Conservation (phyloP, 2,329 filamentous ascomycete genomes). For the Aureobasidium melanogenum region DNA sequence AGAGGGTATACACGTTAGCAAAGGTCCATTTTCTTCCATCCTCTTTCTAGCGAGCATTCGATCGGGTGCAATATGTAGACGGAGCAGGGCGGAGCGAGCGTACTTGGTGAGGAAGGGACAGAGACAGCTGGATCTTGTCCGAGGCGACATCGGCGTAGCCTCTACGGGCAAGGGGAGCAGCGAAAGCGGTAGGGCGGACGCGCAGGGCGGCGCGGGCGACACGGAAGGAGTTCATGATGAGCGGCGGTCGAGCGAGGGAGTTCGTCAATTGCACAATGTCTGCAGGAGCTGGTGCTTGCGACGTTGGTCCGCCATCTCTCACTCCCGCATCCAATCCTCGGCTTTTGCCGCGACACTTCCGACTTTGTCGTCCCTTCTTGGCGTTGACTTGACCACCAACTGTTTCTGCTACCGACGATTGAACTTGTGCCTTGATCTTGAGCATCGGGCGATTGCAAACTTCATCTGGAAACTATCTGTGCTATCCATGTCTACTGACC, state of each 20-base stretch:
- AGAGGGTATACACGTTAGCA: constrained; percentile 17
- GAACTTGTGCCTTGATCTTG: background rate
- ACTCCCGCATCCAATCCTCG: constrained; percentile 6
- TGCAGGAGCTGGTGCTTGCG: constrained; percentile 2
- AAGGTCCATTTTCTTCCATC: background rate
- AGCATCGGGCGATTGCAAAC: background rate
- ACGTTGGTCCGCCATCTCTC: constrained; percentile 9
- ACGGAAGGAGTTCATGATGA: constrained; percentile 86
- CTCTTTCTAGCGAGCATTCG: background rate
- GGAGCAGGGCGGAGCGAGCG: constrained; percentile 27
- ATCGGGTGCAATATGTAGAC: background rate
- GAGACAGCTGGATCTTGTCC: constrained; percentile 84
- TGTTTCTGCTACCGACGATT: background rate
- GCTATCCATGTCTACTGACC: background rate
- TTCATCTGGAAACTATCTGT: background rate
- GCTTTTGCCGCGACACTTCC: constrained; percentile 2
- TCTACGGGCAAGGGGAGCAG: constrained; percentile 62
- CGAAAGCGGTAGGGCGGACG: constrained; percentile 68
- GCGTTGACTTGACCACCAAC: background rate
- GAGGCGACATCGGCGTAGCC: constrained; percentile 61
- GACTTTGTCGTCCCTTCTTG: constrained; percentile 5
- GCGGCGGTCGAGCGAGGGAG: constrained; percentile 2
- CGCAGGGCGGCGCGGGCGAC: constrained; percentile 83
- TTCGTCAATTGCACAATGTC: constrained; percentile 11
- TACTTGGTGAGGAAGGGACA: constrained; percentile 98